A percentile compares a stretch with the other conserved stretches of the same genome.
These are phyloP conservation scores for Plasmodium gallinaceum DNA, from an alignment of 169 alveolate species.

Conservation along the genomic window DNA sequence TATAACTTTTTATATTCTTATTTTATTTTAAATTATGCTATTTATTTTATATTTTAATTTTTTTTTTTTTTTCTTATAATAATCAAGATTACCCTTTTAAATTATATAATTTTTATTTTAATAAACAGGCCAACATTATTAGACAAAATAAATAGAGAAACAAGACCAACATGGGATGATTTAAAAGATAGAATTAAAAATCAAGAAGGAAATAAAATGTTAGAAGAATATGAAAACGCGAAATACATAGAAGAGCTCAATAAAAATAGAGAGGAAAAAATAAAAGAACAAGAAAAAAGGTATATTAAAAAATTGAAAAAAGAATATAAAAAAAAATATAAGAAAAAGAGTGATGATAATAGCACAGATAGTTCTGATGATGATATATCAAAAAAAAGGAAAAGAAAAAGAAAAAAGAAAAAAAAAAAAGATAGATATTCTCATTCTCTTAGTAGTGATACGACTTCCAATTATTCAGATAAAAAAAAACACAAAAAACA, in stretches of 20 bases:
- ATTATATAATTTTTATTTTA: background rate
- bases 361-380: slow-evolving; percentile 38
- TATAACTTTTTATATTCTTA: background rate
- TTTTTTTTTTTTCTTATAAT: background rate
- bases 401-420: slow-evolving; percentile 21
- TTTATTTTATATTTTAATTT: background rate
- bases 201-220: slow-evolving; percentile 70
- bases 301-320: slow-evolving; percentile 73
- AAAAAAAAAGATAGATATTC: slow-evolving; percentile 30
- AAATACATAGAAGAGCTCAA: slow-evolving; percentile 65
- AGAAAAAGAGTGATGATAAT: slow-evolving; percentile 27
- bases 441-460: slow-evolving; percentile 4
- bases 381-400: slow-evolving; percentile 38
- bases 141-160: slow-evolving; percentile 74
- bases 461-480: slow-evolving; percentile 32
- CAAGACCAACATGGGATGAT: slow-evolving; percentile 77
- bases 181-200: slow-evolving; percentile 70
- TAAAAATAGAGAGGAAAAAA: slow-evolving; percentile 67
- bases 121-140: slow-evolving; percentile 61
- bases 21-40: background rate
- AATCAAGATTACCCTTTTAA: no score
- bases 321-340: slow-evolving; percentile 63
- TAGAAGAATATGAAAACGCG: slow-evolving; percentile 74
- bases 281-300: slow-evolving; percentile 76
- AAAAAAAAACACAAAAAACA: slow-evolving; percentile 31